Evolutionary conservation across 2,329 filamentous ascomycete genomes (phyloP).

Genomic region (Arthrobotrys sinensis): DNA sequence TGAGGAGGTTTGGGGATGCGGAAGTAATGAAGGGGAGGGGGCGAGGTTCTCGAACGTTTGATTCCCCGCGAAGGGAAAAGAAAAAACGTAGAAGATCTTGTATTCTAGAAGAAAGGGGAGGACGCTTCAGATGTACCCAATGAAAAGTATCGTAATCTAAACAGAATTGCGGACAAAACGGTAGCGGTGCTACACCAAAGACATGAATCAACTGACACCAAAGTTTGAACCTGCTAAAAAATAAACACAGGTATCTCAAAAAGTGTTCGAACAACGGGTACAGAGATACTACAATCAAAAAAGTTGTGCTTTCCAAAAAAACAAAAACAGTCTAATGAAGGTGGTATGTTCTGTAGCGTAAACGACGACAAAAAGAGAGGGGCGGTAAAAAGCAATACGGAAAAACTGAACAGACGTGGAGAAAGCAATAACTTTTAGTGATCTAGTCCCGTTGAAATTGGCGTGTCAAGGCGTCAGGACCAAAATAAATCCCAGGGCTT

Average conservation of each 20-base stretch:
- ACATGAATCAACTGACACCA: conserved; percentile 61
- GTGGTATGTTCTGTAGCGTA: conserved; percentile 42
- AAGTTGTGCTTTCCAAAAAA: conserved; percentile 60
- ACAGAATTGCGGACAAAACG: conserved; percentile 54
- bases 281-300: conserved; percentile 54
- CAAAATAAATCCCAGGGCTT: conserved; percentile 39
- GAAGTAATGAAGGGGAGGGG: conserved; percentile 34
- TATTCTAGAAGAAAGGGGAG: conserved; percentile 57
- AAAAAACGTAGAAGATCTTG: conserved; percentile 48
- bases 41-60: conserved; percentile 40
- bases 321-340: conserved; percentile 52
- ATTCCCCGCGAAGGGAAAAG: conserved; percentile 44
- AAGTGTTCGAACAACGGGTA: conserved; percentile 56
- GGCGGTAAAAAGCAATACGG: conserved; percentile 31
- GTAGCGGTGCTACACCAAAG: conserved; percentile 59
- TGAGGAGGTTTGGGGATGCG: conserved; percentile 29
- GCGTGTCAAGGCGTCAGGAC: conserved; percentile 55
- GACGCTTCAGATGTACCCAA: conserved; percentile 55
- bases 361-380: conserved; percentile 31
- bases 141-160: conserved; percentile 60
- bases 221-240: conserved; percentile 53
- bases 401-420: conserved; percentile 39
- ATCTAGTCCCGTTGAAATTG: conserved; percentile 60
- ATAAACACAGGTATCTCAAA: conserved; percentile 42
- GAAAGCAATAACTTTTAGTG: conserved; percentile 61